Base-by-base conservation (phyloP, 805 yeast genomes). In the Wickerhamomyces strasburgensis region DNA sequence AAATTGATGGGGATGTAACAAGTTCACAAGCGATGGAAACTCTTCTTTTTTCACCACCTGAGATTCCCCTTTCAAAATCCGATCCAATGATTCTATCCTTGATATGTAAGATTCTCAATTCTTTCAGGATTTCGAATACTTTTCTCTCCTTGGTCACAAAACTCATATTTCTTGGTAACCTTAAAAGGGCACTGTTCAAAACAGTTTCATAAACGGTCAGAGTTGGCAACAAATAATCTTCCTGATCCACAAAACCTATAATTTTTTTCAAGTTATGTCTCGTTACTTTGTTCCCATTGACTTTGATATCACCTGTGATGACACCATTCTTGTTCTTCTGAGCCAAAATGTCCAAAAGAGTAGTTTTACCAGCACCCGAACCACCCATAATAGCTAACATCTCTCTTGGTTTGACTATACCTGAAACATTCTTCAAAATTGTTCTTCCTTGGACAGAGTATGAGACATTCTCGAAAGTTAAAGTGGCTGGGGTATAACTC, bases 291-390 rank as follows among this genome's bases (percentile, higher is more conserved):
- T 73, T 73, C 3, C 98, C 98, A 58, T 93, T 93, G 16, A 88
- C 75, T 48, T 69, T 75, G 10, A 90, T 74, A 2, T 64, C 55
- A n/a, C 96, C 97, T 1, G 65, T 48, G 8, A 77, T 70, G 1
- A 47, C 44, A 2, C 98, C 98, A 24, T 79, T 71, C 54, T 90
- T 93, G 54, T 79, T 75, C 56, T 90, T 93, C 32, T 81, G 84
- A 0, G 98, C 98, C 38, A 93, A 65, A 41, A 93, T 88, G 55
- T 93, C 98, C 35, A 93, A 65, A 29, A 93, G 63, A 0, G 98
- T 90, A 1, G 98, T 90, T 57, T 93, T 93, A 35, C 98, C 98
- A 11, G 98, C 98, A 34, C 98, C 98, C 0, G 97, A 89, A 1
- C 97, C 97, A 30, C 98, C 98, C 95, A 93, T 86, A 29, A 93